phyloP scores from a whole-genome alignment of 2,329 filamentous ascomycete species.

The Alternaria sp. region DNA sequence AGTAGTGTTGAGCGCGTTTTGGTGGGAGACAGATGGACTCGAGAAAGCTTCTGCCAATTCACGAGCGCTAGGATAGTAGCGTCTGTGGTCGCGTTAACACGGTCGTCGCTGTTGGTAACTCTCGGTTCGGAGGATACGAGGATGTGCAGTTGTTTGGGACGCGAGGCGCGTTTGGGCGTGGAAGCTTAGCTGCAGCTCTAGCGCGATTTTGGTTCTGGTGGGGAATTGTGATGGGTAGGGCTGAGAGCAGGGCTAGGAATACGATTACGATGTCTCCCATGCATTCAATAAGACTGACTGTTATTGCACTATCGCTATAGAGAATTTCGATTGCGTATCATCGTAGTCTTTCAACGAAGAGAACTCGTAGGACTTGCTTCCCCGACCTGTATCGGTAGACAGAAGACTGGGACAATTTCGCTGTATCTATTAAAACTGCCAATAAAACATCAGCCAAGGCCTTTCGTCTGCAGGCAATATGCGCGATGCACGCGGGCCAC shows the following conservation, averaged over 20 bases:
- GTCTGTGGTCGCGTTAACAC: slow-evolving; percentile 14
- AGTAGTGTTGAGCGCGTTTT: slow-evolving; percentile 4
- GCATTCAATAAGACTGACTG: too few relatives aligned
- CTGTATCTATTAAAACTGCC: neutral
- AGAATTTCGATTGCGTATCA: too few relatives aligned
- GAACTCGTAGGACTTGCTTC: neutral
- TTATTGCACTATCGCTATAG: neutral
- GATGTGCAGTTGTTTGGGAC: slow-evolving; percentile 23
- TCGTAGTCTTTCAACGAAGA: neutral
- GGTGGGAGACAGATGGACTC: neutral
- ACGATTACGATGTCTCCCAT: neutral
- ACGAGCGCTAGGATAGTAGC: neutral
- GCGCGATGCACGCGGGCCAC: neutral
- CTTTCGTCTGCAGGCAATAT: neutral
- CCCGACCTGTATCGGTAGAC: neutral
- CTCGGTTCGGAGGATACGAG: slow-evolving; percentile 6
- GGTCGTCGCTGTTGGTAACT: slow-evolving; percentile 15
- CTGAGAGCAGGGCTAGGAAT: slow-evolving; percentile 3
- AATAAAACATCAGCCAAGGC: neutral
- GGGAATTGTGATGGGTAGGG: slow-evolving; percentile 14
- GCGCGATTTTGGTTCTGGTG: slow-evolving; percentile 25
- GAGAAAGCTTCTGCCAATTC: neutral
- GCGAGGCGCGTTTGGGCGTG: slow-evolving; percentile 30
- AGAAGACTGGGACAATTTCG: neutral
- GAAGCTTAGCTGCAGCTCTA: slow-evolving; percentile 23